Evolutionary conservation across 1,284 basidiomycete genomes (phyloP), one percentile per base, ranked within the genome.

Genomic region (Peniophora sp.): DNA sequence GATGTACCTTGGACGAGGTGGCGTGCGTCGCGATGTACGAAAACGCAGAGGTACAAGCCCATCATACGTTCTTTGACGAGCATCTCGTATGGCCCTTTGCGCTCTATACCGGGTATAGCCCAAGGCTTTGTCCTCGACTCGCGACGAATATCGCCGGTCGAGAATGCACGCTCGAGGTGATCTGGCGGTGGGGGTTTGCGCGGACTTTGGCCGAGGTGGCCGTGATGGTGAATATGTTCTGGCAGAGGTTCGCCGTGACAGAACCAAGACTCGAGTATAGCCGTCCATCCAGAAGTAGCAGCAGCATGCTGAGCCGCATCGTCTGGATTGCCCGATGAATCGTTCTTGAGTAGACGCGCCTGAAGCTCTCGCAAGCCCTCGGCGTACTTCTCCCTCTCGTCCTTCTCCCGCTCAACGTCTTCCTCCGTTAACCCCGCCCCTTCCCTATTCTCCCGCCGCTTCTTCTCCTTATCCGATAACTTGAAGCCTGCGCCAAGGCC

Each of bases 1-100:
- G 83, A 86, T 5, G 72, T 77, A 78, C 83, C 83, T 69, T 69
- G 68, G 3, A 90, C 77, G 19, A 85, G 69, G 47, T 73, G 72
- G 38, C 71, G 71, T 23, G 85, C 63, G 57, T 89, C 86, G 20
- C 77, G 75, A 61, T 89, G 82, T 35, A 89, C 73, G 58, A 84
- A 90, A 2, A 90, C 64, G 2, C 85, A 78, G 25, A 89, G 69
- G 64, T 93, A 93, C 45, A 93, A 79, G 1, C 92, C 92, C 87
- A 94, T 89, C 71, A 95, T 75, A 12, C 92, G 75, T 58, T 94
- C 89, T 65, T 95, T 95, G 49, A 80, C 75, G 19, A 93, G 71
- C 12, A 92, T 71, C 59, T 87, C 76, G 60, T 95, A 95, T 3
- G 89, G 89, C 0, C 83, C 85, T 60, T 73, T 74, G 45, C 71